Percentiles rank a stretch among this genome's conserved stretches.
phyloP scores from a whole-genome alignment of 208 protist genomes.

The Wallacemonas sp. region DNA sequence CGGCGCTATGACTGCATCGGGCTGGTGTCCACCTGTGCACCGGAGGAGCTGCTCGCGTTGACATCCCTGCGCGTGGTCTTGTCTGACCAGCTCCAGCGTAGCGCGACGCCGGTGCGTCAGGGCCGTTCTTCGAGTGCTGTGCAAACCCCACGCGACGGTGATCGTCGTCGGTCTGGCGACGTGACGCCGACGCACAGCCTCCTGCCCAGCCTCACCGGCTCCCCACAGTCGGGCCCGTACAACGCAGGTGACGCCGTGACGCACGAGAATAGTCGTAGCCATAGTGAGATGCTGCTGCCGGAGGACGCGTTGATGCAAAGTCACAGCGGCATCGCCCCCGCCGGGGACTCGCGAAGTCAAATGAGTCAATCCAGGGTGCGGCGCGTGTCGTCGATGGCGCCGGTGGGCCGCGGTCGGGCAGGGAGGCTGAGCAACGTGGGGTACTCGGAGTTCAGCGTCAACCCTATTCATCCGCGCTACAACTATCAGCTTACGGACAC shows the following conservation, averaged over 20 bases:
- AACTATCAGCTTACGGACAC: conserved; percentile 8
- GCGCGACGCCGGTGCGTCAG: not conserved
- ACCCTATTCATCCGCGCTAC: conserved; percentile 7
- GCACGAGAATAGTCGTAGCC: too few species aligned
- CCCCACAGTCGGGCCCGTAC: too few species aligned
- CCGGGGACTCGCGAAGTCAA: too few species aligned
- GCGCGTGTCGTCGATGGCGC: not conserved
- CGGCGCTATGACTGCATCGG: conserved; percentile 49
- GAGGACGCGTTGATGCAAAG: too few species aligned
- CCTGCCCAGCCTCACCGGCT: too few species aligned
- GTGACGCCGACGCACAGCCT: too few species aligned
- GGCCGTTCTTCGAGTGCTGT: not conserved
- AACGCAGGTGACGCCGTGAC: too few species aligned
- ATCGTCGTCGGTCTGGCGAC: too few species aligned
- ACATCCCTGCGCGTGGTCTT: conserved; percentile 2
- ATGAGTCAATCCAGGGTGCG: not conserved
- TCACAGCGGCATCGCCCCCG: not conserved
- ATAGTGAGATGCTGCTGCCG: too few species aligned
- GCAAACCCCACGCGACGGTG: not conserved
- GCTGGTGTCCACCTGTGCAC: conserved; percentile 22
- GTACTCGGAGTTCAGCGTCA: conserved; percentile 7
- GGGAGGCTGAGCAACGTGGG: not conserved
- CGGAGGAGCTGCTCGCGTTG: conserved; percentile 12
- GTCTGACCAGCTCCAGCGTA: too few species aligned
- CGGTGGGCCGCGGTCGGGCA: too few species aligned